phyloP scores from a whole-genome alignment of 1,284 basidiomycete species.

The Fomitopsis pinicola region DNA sequence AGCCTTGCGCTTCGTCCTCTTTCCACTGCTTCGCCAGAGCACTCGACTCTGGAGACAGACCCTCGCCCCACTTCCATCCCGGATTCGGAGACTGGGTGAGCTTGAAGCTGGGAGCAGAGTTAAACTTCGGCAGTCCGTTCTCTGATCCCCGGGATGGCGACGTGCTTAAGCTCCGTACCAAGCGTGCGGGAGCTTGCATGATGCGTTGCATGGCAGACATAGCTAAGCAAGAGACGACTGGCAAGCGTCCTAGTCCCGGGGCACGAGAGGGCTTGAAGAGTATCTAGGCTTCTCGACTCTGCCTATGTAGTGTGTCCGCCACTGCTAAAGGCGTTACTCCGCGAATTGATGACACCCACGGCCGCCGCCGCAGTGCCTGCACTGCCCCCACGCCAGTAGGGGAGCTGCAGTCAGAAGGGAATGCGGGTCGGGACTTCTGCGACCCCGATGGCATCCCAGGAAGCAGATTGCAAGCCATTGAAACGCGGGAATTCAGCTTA shows the following conservation, averaged over 20 bases:
- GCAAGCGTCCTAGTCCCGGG: not conserved
- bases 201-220: conserved; percentile 6
- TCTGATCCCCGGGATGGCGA: not conserved
- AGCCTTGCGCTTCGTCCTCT: conserved; percentile 30
- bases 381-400: not conserved
- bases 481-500: not conserved
- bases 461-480: not conserved
- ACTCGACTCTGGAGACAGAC: conserved; percentile 29
- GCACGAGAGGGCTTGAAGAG: not conserved
- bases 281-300: not conserved
- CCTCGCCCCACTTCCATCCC: conserved; percentile 52
- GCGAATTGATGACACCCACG: not conserved
- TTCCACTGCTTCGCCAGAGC: conserved; percentile 30
- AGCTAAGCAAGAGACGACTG: not conserved
- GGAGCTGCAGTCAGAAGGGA: not conserved
- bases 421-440: not conserved
- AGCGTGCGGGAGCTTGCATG: conserved; percentile 3
- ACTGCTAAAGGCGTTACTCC: conserved; percentile 1
- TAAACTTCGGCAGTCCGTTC: conserved; percentile 24
- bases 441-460: not conserved
- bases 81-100: conserved; percentile 47
- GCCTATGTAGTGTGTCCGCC: conserved; percentile 2
- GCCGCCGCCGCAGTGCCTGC: not conserved
- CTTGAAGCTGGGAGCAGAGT: conserved; percentile 31
- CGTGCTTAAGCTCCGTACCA: conserved; percentile 6